Evolutionary conservation across 352 stramenopile species (phyloP), one percentile per base, ranked within the genome.

Genomic region (Phytophthora sojae): DNA sequence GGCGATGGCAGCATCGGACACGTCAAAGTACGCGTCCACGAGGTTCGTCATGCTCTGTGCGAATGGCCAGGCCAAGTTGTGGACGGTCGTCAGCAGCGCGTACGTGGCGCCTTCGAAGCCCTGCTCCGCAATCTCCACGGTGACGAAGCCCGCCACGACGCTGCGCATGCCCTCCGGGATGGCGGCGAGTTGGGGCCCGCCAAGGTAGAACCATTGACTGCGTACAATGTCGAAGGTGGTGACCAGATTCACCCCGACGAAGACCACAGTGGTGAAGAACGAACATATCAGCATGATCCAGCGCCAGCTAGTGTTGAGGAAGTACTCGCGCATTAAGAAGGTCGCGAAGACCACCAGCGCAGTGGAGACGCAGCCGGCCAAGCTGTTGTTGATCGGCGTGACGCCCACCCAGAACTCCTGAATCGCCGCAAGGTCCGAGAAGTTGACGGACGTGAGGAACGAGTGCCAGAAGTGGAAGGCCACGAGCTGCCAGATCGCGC

Each of bases 191-290:
- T 90, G 73, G n/a, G 83, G 76, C 0, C 81, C 79, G 21, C 81
- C 86, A 15, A 92, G 73, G 39, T 86, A 91, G 69, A 93, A 91
- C 86, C 85, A 92, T 57, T 88, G 68, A 58, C 81, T 89, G 60
- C 86, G 86, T 12, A 86, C 57, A 26, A 92, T 67, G 61, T 89
- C 79, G 39, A 85, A 91, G 1, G 79, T 91, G 23, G 84, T 81
- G 42, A 83, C 59, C 29, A 91, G 53, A 47, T 81, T 80, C 25
- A 89, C 77, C 6, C 50, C 57, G 26, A 83, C 67, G 57, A 86
- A 85, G 30, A 83, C 67, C 15, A 80, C 29, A 39, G 86, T 88
- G 21, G 76, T 76, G 58, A 85, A 77, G 21, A 90, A 44, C 17
- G 73, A 80, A 64, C 73, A 87, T 0, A 54, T 65, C 39, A 88